Conservation (phyloP, 2,329 filamentous ascomycete genomes). For the Ilyonectria mors-panacis region DNA sequence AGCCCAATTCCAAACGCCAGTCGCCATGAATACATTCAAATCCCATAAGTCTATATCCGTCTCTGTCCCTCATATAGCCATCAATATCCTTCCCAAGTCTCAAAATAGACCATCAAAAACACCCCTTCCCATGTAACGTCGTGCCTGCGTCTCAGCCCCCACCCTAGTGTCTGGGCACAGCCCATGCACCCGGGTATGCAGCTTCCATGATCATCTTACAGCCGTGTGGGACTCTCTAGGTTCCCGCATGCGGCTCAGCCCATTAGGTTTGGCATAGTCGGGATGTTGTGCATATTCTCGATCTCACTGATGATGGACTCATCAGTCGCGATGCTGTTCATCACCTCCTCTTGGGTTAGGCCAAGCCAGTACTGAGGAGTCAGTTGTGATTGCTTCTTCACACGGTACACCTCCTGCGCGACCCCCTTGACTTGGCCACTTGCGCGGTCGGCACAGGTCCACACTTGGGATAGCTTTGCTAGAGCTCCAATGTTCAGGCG, state of each 20-base stretch:
- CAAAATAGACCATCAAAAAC: constrained; percentile 1
- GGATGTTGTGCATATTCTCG: constrained; percentile 53
- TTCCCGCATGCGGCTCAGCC: constrained; percentile 33
- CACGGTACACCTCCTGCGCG: constrained; percentile 80
- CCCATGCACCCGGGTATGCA: neutral
- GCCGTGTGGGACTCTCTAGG: constrained; percentile 2
- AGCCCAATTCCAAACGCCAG: constrained; percentile 17
- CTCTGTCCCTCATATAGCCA: neutral
- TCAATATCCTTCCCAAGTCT: neutral
- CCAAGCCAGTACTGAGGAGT: constrained; percentile 69
- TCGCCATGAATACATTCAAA: constrained; percentile 10
- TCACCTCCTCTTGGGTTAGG: constrained; percentile 68
- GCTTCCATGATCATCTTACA: constrained; percentile 7
- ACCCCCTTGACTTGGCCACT: constrained; percentile 82
- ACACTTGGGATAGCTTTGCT: constrained; percentile 77
- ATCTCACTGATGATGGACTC: constrained; percentile 73
- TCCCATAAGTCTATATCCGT: constrained; percentile 4
- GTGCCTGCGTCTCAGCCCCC: constrained; percentile 9
- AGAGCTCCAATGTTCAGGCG: constrained; percentile 84
- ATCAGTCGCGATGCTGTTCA: constrained; percentile 69
- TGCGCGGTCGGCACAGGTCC: constrained; percentile 80
- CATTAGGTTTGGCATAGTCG: constrained; percentile 37
- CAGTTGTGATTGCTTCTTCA: constrained; percentile 69
- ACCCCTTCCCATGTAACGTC: neutral
- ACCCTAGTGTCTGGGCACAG: constrained; percentile 2